A percentile compares a stretch with the other conserved stretches of the same genome.
phyloP scores from a whole-genome alignment of 805 yeast genomes.

The Lipomyces lipofer region DNA sequence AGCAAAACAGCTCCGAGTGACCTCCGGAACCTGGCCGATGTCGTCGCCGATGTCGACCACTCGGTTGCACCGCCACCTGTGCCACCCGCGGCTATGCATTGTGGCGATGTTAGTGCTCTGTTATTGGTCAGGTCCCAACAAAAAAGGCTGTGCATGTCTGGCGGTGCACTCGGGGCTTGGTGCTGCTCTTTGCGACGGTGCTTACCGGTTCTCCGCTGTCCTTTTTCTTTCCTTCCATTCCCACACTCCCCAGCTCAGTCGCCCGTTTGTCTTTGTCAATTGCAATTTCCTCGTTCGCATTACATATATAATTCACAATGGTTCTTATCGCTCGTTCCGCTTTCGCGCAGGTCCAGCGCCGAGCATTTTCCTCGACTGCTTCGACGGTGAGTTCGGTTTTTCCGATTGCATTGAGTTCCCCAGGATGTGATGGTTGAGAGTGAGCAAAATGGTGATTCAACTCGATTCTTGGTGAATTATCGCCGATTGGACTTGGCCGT shows the following conservation, averaged over 20 bases:
- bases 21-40: no score
- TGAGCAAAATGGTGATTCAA: not conserved
- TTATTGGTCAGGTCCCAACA: no score
- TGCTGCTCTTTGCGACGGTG: not conserved
- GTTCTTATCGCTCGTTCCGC: constrained; percentile 27
- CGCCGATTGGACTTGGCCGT: not conserved
- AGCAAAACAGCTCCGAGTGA: no score
- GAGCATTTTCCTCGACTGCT: constrained; percentile 32
- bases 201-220: not conserved
- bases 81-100: constrained; percentile 1
- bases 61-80: not conserved
- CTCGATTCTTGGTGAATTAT: not conserved
- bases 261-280: not conserved
- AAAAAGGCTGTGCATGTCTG: not conserved
- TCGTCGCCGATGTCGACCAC: no score
- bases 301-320: constrained; percentile 13
- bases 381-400: constrained; percentile 22
- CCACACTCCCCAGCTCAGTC: not conserved
- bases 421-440: not conserved
- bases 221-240: not conserved
- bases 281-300: not conserved
- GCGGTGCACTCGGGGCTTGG: not conserved
- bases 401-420: not conserved
- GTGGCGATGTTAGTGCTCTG: not conserved
- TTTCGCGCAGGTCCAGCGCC: constrained; percentile 29